Evolutionary conservation across 2,329 filamentous ascomycete genomes (phyloP).

Genomic region (Fusarium cyanostomum): DNA sequence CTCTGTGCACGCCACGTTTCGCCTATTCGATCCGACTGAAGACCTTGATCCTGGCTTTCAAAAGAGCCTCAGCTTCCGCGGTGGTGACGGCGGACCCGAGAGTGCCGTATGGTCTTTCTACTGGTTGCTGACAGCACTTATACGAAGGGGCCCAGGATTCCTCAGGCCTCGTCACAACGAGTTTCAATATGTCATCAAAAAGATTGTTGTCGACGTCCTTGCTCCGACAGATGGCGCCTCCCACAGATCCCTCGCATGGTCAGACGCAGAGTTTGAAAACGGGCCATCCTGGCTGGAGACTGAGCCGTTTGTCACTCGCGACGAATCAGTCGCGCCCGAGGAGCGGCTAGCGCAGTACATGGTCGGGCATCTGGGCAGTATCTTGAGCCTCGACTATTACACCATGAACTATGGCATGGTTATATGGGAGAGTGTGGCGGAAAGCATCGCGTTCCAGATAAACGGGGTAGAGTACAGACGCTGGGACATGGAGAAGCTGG

Average conservation of each 20-base stretch:
- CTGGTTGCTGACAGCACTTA: not conserved
- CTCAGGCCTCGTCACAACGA: rapidly evolving
- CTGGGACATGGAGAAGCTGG: not conserved
- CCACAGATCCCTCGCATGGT: not conserved
- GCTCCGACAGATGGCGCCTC: slow-evolving; percentile 3
- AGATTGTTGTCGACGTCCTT: slow-evolving; percentile 6
- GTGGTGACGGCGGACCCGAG: not conserved
- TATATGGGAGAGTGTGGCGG: not conserved
- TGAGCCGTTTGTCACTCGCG: not conserved
- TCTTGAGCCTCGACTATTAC: not conserved
- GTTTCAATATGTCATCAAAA: not conserved
- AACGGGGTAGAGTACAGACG: not conserved
- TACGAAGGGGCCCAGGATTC: slow-evolving; percentile 1
- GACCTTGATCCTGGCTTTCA: slow-evolving; percentile 1
- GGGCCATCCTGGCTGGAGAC: not conserved
- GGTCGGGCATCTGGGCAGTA: not conserved
- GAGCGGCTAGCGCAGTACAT: slow-evolving; percentile 1
- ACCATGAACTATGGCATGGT: not conserved
- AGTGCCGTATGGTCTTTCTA: not conserved
- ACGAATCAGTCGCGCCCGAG: not conserved
- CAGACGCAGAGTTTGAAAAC: not conserved
- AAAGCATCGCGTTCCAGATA: not conserved
- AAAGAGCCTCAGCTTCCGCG: not conserved
- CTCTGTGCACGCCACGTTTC: not conserved
- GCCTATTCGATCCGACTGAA: slow-evolving; percentile 14